Evolutionary conservation across 306 rosid genomes (phyloP), one percentile per base, ranked within the genome.

Genomic region (Citrullus mucosospermus): DNA sequence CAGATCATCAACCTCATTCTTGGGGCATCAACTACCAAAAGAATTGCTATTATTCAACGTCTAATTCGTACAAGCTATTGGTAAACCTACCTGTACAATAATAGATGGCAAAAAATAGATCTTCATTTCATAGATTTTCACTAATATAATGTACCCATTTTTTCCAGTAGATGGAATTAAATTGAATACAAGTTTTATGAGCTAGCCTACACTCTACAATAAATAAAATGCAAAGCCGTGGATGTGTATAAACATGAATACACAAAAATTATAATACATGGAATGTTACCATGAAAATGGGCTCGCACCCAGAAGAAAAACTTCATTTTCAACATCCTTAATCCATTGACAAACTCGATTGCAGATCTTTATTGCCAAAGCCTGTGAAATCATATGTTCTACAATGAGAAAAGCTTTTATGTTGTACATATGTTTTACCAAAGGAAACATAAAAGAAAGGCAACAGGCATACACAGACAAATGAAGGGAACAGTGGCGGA

Each of bases 291-390:
- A 93, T 78, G 98, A 93, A 86, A 93, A 91, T 62, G 98, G 98
- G 87, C 93, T 91, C 53, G 93, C 97, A 83, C 98, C 98, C 80
- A 90, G 90, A 91, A 93, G 89, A 85, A 93, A 93, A 59, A 93
- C 87, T 85, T 93, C 98, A 32, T 90, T 90, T 86, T 93, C 98
- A 38, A 93, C 96, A 61, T 93, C 98, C 85, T 93, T 91, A 75
- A 91, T 90, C 97, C 98, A 93, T 82, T 91, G 98, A 82, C 97
- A 93, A 78, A 93, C 96, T 61, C 93, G 90, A 82, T 93, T 93
- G 93, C 98, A 93, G 17, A 90, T 90, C 88, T 88, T 90, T 88
- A 93, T 91, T 25, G 98, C 97, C 89, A 77, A 73, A 20, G 94
- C 96, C 98, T 93, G 97, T 84, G 86, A 62, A 78, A 38, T 55